Evolutionary conservation across 2,329 filamentous ascomycete genomes (phyloP), one percentile per base, ranked within the genome.

Genomic region (Sporothrix dimorphospora): DNA sequence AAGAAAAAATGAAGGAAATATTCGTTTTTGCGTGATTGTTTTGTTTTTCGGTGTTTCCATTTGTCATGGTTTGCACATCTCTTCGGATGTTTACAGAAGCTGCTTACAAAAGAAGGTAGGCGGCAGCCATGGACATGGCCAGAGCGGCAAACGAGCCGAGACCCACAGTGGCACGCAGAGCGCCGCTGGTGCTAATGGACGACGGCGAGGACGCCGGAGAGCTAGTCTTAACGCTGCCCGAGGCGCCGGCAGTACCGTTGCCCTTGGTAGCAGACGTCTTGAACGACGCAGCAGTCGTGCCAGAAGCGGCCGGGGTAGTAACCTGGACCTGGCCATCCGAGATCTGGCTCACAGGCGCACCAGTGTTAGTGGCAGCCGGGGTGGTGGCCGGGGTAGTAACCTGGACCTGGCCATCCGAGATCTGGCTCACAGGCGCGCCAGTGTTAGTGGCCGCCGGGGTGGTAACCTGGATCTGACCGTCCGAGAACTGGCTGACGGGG

Each of bases 391-490:
- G n/a, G 12, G 51, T 55, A 4, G 65, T 83, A 7, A 83, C 81
- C 76, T 86, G 83, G 47, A 42, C 34, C 59, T 63, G 34, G 27
- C 57, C 47, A 11, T 27, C 53, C n/a, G 69, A 45, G 55, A 21
- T 9, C 69, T 57, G 55, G 66, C 45, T 45, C 12, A 66, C 57
- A 6, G 63, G 9, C 11, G 19, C 21, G 3, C 55, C 19, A 1
- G 70, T 65, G n/a, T 9, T 24, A 6, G 40, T 40, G 14, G 16
- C 45, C 7, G 59, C 63, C n/a, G 66, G 59, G 3, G 75, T 72
- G 9, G 82, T n/a, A n/a, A n/a, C n/a, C n/a, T n/a, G n/a, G 74
- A 85, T 79, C 77, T 87, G 85, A 51, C 85, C 85, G 72, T 87
- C 85, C 4, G 80, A 80, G 75, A 81, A 81, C 78, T 86, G 82